phyloP scores from a whole-genome alignment of 805 yeast genomes.

The Candida silvicultrix region DNA sequence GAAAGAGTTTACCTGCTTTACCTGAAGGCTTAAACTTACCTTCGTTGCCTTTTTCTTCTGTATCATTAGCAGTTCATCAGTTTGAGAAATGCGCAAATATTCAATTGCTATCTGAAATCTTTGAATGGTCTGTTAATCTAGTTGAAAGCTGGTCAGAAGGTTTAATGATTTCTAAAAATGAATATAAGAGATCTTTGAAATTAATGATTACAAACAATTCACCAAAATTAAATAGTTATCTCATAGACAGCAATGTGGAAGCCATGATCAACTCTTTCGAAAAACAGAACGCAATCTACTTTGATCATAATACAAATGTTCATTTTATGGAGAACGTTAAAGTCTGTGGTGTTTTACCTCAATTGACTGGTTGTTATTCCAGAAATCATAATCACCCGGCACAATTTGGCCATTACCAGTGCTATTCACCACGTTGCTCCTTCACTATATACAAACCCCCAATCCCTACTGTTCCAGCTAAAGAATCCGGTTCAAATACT shows the following conservation, averaged over 20 bases:
- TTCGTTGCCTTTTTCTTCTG: conserved; percentile 49
- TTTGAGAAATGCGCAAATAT: conserved; percentile 40
- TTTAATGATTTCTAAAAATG: conserved; percentile 40
- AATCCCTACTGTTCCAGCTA: conserved; percentile 12
- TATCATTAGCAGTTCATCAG: conserved; percentile 41
- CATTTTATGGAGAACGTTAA: conserved; percentile 23
- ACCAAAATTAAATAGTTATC: conserved; percentile 42
- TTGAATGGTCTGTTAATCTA: conserved; percentile 45
- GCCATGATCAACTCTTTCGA: conserved; percentile 38
- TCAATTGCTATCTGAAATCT: conserved; percentile 41
- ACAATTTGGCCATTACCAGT: conserved; percentile 10
- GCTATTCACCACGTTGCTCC: conserved; percentile 31
- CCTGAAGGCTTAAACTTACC: conserved; percentile 40
- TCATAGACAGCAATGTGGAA: conserved; percentile 45
- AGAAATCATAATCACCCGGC: conserved; percentile 16
- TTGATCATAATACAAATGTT: conserved; percentile 25
- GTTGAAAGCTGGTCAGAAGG: conserved; percentile 49
- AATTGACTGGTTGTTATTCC: conserved; percentile 42
- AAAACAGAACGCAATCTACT: conserved; percentile 34
- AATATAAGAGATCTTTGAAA: conserved; percentile 47
- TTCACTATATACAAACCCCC: conserved; percentile 21
- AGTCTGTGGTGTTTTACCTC: conserved; percentile 37
- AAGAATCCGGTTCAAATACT: conserved; percentile 13
- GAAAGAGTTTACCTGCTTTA: conserved; percentile 31
- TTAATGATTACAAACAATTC: conserved; percentile 43